Evolutionary conservation across 2,329 filamentous ascomycete genomes (phyloP), one percentile per base, ranked within the genome.

Genomic region (Penicillium sp.): DNA sequence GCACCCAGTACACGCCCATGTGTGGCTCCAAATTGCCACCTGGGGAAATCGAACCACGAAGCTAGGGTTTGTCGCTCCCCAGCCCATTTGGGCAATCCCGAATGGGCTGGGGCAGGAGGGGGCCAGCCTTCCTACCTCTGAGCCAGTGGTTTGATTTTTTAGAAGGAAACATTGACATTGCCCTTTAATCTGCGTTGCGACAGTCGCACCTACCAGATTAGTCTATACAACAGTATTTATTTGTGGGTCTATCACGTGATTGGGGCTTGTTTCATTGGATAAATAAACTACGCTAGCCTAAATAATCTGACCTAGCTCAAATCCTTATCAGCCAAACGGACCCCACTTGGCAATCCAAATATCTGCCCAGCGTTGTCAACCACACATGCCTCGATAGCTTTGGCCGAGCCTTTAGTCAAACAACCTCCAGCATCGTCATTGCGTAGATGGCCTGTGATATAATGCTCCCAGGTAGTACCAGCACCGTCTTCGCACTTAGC

Each of bases 261-360:
- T 2, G 9, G 2, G 3, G 8, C 10, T 18, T 7, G 18, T 18
- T 18, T 38, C n/a, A 38, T 38, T 19, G 35, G 35, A 9, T 10
- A 1, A 4, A 9, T 9, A 19, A 7, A 19, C 1, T 4, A 9
- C n/a, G 19, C 39, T 50, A 35, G 30, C 0, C 27, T 2, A 14
- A 7, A 36, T 23, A 3, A 29, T n/a, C n/a, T n/a, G 14, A n/a
- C 4, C 39, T 43, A 27, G 19, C 6, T 29, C 23, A 44, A 19
- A 6, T 16, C 11, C 18, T 50, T 39, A 13, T 51, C 46, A 38
- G 32, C 55, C 16, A 62, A 29, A 29, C 47, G 34, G 23, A 68
- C 63, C 36, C 79, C 78, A 58, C 74, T 72, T 0, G 78, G 78
- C 35, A 80, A 62, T 11, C 70, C 76, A 60, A 80, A 68, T 9